Base-by-base conservation (phyloP, 2,329 filamentous ascomycete genomes). In the Lithohypha guttulata region DNA sequence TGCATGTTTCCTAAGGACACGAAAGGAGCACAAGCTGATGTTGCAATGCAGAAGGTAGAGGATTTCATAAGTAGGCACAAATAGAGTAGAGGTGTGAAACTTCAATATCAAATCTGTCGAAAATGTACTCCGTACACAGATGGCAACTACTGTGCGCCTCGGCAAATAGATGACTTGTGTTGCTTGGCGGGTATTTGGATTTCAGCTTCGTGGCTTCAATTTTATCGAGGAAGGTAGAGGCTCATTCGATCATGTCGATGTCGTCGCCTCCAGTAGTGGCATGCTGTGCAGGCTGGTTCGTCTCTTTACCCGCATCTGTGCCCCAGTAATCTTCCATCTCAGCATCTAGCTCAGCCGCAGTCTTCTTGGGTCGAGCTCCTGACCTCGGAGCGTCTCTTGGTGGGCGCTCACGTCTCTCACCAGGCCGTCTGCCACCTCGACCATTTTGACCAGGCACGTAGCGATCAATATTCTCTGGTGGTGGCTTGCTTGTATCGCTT, bases 311-410 rank as follows among this genome's bases (percentile, higher is more conserved):
- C 30, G 34, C 37, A n/a, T 50, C 45, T 32, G 54, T 59, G 36
- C 55, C 60, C 68, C 85, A 95, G 60, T 95, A 95, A 56, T 94
- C 84, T 20, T 80, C 85, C 87, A 95, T 95, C 63, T 95, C 87
- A n/a, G 84, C 84, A 58, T 95, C 87, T 27, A 95, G 69, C 58
- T 95, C 84, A 53, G 93, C 84, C 50, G 86, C 81, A 0, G 87
- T 94, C 72, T 93, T 94, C 62, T 77, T 81, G 2, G 77, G 70
- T 34, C 84, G 73, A 26, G 72, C 71, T 38, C 74, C 70, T 39
- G 43, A 55, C 43, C 42, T 47, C 27, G 42, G 44, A 18, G 47
- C 53, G 15, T 55, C 52, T 19, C 55, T 51, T 26, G 55, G 56
- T 31, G 53, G 57, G 27, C 56, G 55, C 47, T 65, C 64, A 41